Evolutionary conservation across 495 filamentous ascomycete species (phyloP).

Genomic region (Rostrohypoxylon terebratum): DNA sequence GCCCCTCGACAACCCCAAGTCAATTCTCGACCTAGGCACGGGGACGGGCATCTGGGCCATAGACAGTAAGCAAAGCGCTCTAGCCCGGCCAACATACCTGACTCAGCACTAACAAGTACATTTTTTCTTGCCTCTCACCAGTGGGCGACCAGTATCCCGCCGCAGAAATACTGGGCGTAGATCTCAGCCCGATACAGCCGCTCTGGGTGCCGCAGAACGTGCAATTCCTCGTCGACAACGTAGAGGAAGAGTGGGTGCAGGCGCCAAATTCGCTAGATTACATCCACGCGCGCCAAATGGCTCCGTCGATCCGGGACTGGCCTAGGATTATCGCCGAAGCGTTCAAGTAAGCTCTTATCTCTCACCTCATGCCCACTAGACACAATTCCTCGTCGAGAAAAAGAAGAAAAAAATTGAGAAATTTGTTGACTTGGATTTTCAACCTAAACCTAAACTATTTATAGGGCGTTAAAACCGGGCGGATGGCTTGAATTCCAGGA

Average conservation of each 20-base stretch:
- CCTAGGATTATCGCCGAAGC: slow-evolving; percentile 53
- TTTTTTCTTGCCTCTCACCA: slow-evolving; percentile 35
- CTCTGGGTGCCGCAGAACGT: slow-evolving; percentile 65
- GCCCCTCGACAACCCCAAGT: slow-evolving; percentile 57
- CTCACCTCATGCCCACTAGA: neutral
- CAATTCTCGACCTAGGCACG: slow-evolving; percentile 69
- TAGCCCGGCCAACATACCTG: neutral
- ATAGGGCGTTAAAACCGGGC: slow-evolving; percentile 57
- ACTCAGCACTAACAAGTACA: slow-evolving; percentile 22
- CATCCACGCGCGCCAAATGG: slow-evolving; percentile 62
- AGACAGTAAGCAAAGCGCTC: slow-evolving; percentile 55
- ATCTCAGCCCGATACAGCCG: slow-evolving; percentile 71
- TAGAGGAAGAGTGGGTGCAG: slow-evolving; percentile 65
- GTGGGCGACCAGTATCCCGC: slow-evolving; percentile 62
- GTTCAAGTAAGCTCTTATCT: slow-evolving; percentile 48
- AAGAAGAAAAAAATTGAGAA: neutral
- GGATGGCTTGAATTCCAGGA: slow-evolving; percentile 67
- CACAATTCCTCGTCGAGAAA: neutral
- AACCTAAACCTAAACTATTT: neutral
- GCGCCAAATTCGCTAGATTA: slow-evolving; percentile 61
- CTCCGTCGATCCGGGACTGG: slow-evolving; percentile 63
- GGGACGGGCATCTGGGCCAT: slow-evolving; percentile 74
- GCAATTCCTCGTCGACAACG: slow-evolving; percentile 68
- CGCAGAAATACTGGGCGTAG: slow-evolving; percentile 66
- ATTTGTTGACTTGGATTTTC: neutral